Conservation (phyloP, 1,284 basidiomycete genomes). For the Uromyces viciae-fabae region DNA sequence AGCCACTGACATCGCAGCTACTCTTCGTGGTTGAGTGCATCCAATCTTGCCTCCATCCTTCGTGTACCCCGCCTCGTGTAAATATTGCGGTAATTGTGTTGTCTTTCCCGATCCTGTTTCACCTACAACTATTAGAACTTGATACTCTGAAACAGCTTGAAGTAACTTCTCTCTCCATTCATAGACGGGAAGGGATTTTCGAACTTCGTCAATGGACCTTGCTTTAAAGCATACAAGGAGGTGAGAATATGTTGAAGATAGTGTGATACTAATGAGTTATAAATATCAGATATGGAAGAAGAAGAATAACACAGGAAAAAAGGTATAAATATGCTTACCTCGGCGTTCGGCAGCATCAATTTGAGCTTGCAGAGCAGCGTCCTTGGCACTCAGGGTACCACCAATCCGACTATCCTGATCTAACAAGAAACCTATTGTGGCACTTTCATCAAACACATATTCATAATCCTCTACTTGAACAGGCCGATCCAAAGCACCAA, state of each 20-base stretch:
- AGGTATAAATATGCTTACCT: conserved; percentile 63
- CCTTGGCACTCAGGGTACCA: conserved; percentile 71
- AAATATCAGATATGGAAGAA: neutral
- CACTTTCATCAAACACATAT: conserved; percentile 95
- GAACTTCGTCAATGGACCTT: conserved; percentile 79
- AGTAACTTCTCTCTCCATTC: conserved; percentile 79
- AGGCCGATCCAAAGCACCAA: conserved; percentile 84
- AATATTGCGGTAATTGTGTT: conserved; percentile 94
- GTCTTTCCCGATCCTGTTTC: conserved; percentile 87
- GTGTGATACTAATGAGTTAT: conserved; percentile 43
- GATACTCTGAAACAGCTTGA: conserved; percentile 81
- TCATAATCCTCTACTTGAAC: conserved; percentile 77
- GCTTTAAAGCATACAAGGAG: conserved; percentile 62
- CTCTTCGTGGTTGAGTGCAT: conserved; percentile 96
- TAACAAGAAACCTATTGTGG: conserved; percentile 87
- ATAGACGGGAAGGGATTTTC: conserved; percentile 86
- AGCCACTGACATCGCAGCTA: conserved; percentile 98
- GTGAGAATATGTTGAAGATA: no score
- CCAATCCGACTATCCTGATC: conserved; percentile 61
- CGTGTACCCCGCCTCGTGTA: conserved; percentile 95
- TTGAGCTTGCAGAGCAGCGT: conserved; percentile 76
- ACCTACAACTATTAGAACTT: conserved; percentile 60
- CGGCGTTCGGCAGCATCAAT: conserved; percentile 87
- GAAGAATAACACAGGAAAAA: no score
- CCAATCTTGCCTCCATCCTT: conserved; percentile 79